Evolutionary conservation across 1,284 basidiomycete species (phyloP).

Genomic region (Trichosporon coremiiforme): DNA sequence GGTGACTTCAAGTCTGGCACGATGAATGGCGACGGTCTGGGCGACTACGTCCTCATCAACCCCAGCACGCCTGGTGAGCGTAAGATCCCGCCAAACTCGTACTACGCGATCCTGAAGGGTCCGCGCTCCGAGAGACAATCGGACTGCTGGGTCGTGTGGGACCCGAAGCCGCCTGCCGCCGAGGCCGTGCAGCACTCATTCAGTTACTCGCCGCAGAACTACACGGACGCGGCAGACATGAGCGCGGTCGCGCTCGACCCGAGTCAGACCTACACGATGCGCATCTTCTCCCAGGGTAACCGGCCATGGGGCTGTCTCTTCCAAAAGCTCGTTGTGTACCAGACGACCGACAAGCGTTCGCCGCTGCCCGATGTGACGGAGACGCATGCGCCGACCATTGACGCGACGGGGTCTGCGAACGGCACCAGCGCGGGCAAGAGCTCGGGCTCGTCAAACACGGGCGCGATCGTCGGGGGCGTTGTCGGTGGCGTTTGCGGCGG

Average conservation of each 20-base stretch:
- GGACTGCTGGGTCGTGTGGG: conserved; percentile 10
- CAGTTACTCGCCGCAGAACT: not conserved
- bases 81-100: not conserved
- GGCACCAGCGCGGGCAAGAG: not conserved
- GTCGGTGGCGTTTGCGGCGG: conserved; percentile 3
- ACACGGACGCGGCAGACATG: conserved; percentile 4
- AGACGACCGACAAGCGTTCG: not conserved
- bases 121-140: conserved; percentile 1
- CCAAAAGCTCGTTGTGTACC: conserved; percentile 7
- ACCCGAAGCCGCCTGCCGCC: not conserved
- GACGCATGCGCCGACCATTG: not conserved
- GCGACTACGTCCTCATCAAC: conserved; percentile 1
- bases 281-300: conserved; percentile 10
- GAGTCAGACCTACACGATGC: not conserved
- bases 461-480: conserved; percentile 9
- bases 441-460: not conserved
- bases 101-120: conserved; percentile 15
- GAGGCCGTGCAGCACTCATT: not conserved
- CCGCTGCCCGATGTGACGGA: conserved; percentile 1
- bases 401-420: not conserved
- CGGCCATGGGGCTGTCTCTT: conserved; percentile 2
- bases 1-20: not conserved
- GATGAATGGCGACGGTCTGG: not conserved
- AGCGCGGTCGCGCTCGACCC: conserved; percentile 13
- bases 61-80: not conserved